Evolutionary conservation across 192 early-diverging fungal genomes (phyloP).

Genomic region (Spizellomyces punctatus): DNA sequence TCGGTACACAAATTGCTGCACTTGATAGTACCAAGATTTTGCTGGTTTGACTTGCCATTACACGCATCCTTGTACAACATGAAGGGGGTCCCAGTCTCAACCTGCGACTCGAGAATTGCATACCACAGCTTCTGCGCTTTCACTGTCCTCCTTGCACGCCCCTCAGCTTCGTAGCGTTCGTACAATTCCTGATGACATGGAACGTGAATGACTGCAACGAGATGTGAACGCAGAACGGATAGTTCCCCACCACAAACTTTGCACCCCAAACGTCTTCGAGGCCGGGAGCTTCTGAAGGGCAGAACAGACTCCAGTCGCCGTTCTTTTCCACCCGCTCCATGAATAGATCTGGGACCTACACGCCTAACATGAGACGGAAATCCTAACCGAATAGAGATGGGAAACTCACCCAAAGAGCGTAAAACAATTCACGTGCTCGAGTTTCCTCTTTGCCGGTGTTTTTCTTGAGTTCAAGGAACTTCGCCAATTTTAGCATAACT

Average conservation of each 20-base stretch:
- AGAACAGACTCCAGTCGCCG: constrained; percentile 93
- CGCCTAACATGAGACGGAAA: neutral
- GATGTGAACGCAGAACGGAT: neutral
- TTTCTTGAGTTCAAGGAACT: constrained; percentile 94
- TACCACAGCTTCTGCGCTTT: constrained; percentile 98
- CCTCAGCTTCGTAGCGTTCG: constrained; percentile 79
- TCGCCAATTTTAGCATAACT: neutral
- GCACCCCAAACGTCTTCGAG: constrained; percentile 93
- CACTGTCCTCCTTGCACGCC: constrained; percentile 84
- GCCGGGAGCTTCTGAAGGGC: constrained; percentile 90
- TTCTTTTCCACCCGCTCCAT: constrained; percentile 96
- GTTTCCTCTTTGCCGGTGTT: constrained; percentile 98
- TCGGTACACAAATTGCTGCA: constrained; percentile 98
- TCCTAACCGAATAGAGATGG: neutral
- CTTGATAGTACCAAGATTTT: constrained; percentile 98
- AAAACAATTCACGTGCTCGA: constrained; percentile 96
- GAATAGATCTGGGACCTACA: constrained; percentile 85
- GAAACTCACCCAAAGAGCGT: constrained; percentile 77
- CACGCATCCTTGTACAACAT: constrained; percentile 99
- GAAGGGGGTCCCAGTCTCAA: constrained; percentile 96
- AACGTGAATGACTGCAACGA: neutral
- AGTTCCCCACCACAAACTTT: constrained; percentile 58
- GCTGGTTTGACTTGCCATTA: constrained; percentile 98
- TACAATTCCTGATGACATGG: constrained; percentile 61
- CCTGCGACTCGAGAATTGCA: constrained; percentile 93